Conservation (phyloP, 2,329 filamentous ascomycete species). For the Xylariaceae sp. region DNA sequence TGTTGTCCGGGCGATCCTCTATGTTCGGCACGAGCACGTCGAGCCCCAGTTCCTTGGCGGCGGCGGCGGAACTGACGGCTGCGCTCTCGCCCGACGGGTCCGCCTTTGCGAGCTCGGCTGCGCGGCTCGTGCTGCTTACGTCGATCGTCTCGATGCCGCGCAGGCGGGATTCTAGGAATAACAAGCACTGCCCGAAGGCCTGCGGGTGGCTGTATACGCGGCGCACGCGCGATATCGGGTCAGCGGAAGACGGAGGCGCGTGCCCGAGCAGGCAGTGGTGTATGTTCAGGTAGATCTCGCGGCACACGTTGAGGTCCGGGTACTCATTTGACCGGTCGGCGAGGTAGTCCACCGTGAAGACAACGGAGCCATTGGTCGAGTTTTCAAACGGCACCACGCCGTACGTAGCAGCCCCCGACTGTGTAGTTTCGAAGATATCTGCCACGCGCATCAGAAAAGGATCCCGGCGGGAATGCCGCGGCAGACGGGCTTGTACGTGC, state of each 20-base stretch:
- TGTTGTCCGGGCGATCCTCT: constrained; percentile 71
- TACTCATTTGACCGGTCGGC: constrained; percentile 66
- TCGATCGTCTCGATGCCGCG: constrained; percentile 76
- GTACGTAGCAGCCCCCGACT: constrained; percentile 57
- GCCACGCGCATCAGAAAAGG: neutral
- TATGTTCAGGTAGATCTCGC: constrained; percentile 81
- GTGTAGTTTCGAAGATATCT: constrained; percentile 80
- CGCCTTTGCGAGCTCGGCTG: constrained; percentile 69
- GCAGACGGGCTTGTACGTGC: constrained; percentile 24
- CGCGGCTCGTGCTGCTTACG: constrained; percentile 75
- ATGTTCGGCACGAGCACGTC: constrained; percentile 66
- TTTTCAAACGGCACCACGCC: constrained; percentile 96
- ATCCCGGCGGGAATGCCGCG: neutral
- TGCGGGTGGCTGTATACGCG: constrained; percentile 91
- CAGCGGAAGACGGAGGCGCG: constrained; percentile 27
- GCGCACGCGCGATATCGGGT: constrained; percentile 57
- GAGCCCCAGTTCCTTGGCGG: constrained; percentile 64
- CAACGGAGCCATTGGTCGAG: constrained; percentile 87
- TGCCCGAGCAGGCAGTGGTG: constrained; percentile 79
- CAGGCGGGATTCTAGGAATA: constrained; percentile 67
- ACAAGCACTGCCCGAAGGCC: constrained; percentile 85
- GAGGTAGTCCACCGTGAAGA: constrained; percentile 84
- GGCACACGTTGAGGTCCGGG: constrained; percentile 68
- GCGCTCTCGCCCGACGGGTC: constrained; percentile 55
- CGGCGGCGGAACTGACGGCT: constrained; percentile 73